These are phyloP conservation scores for Fusarium equiseti DNA, from an alignment of 2,329 filamentous ascomycete species.

Conservation along the genomic window DNA sequence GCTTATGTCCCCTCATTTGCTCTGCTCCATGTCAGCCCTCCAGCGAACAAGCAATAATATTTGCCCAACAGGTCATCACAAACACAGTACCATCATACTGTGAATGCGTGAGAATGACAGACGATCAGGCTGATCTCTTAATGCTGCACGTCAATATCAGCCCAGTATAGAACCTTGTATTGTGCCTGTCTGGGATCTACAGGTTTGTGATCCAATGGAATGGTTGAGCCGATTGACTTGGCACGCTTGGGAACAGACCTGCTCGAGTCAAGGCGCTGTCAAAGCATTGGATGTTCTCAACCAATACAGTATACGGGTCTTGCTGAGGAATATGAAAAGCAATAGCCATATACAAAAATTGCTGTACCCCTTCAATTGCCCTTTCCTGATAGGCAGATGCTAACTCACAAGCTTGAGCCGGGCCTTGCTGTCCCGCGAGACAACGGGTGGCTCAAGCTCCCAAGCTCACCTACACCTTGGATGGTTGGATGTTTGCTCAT, in stretches of 20 bases:
- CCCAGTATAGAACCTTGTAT: conserved; percentile 4
- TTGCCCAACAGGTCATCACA: neutral
- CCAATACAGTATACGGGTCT: neutral
- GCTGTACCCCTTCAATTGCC: neutral
- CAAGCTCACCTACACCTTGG: neutral
- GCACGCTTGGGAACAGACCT: neutral
- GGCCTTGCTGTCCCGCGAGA: neutral
- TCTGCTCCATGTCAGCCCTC: neutral
- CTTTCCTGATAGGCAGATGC: neutral
- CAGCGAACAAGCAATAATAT: neutral
- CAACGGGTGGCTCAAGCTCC: neutral
- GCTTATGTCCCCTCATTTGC: neutral
- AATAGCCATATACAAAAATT: neutral
- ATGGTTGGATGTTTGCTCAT: neutral
- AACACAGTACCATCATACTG: conserved; percentile 22
- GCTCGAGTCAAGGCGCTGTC: neutral
- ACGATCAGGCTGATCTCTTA: conserved; percentile 24
- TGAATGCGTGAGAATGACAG: neutral
- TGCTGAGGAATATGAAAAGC: neutral
- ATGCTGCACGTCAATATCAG: conserved; percentile 17
- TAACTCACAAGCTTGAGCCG: neutral
- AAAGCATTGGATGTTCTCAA: neutral
- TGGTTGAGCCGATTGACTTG: neutral
- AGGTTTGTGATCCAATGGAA: conserved; percentile 14
- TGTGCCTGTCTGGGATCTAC: neutral